Evolutionary conservation across 73 alveolate species (phyloP).

Genomic region (Paramecium pentaurelia): DNA sequence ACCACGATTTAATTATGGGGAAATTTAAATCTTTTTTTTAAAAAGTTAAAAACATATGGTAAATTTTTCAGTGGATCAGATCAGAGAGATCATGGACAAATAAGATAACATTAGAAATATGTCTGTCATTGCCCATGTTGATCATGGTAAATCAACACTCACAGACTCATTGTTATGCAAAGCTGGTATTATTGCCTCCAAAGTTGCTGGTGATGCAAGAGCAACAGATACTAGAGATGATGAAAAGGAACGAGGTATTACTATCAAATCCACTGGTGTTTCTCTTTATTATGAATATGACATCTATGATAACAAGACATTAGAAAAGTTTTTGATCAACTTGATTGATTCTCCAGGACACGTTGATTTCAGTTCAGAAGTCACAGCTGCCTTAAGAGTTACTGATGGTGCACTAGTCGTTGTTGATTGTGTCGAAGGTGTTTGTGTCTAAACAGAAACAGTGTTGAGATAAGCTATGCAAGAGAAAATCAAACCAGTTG

Average conservation of each 20-base stretch:
- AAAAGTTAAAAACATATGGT: constrained; percentile 70
- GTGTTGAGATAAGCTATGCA: constrained; percentile 96
- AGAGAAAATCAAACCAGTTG: constrained; percentile 98
- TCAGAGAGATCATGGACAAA: constrained; percentile 97
- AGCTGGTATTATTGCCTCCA: constrained; percentile 98
- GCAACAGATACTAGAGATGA: constrained; percentile 98
- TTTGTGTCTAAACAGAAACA: constrained; percentile 97
- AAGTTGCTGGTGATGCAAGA: constrained; percentile 98
- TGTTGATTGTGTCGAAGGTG: constrained; percentile 98
- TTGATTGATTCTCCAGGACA: constrained; percentile 99
- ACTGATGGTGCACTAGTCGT: constrained; percentile 99
- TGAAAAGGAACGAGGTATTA: constrained; percentile 98
- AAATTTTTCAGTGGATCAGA: constrained; percentile 97
- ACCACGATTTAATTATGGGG: background rate
- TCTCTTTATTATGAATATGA: constrained; percentile 95
- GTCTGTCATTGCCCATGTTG: constrained; percentile 98
- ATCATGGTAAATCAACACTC: constrained; percentile 99
- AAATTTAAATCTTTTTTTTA: background rate
- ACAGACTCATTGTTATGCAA: constrained; percentile 91
- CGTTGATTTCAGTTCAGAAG: constrained; percentile 98
- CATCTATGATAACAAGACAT: constrained; percentile 55
- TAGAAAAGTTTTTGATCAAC: constrained; percentile 84
- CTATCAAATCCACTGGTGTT: constrained; percentile 99
- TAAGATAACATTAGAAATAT: constrained; percentile 95
- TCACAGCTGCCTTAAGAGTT: constrained; percentile 98